A percentile compares a stretch with the other conserved stretches of the same genome.
phyloP scores from a whole-genome alignment of 2,329 filamentous ascomycete genomes.

The Botryosphaeria dothidea region DNA sequence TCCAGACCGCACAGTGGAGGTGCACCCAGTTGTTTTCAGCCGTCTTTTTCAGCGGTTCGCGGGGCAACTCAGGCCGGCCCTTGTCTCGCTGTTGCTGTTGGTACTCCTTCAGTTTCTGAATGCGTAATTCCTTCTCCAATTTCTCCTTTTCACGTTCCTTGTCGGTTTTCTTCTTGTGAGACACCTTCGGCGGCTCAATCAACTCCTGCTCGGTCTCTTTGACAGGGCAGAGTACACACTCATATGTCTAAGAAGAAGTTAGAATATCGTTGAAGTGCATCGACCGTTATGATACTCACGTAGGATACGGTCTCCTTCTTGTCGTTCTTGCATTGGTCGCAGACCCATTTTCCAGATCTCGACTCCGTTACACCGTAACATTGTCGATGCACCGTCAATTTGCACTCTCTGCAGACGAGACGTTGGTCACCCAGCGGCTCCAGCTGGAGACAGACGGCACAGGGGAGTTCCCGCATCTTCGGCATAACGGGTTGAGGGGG shows the following conservation, averaged over 20 bases:
- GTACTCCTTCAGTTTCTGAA: constrained; percentile 79
- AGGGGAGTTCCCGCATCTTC: constrained; percentile 76
- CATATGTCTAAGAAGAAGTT: constrained; percentile 66
- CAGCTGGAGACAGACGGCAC: constrained; percentile 77
- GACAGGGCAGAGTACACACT: constrained; percentile 88
- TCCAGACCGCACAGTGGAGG: constrained; percentile 89
- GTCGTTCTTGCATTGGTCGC: constrained; percentile 95
- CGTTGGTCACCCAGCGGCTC: constrained; percentile 60
- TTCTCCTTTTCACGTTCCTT: constrained; percentile 88
- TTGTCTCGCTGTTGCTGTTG: constrained; percentile 79
- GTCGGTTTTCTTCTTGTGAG: constrained; percentile 86
- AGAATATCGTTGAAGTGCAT: neutral
- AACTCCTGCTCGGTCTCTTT: constrained; percentile 80
- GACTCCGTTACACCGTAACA: constrained; percentile 85
- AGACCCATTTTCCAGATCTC: constrained; percentile 81
- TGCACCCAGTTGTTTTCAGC: constrained; percentile 99
- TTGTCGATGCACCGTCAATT: constrained; percentile 83
- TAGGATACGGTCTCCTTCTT: constrained; percentile 91
- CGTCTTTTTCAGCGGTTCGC: constrained; percentile 90
- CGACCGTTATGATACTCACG: too few species aligned
- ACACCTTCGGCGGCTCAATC: constrained; percentile 76
- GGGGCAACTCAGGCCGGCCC: constrained; percentile 78
- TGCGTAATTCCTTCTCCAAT: constrained; percentile 78
- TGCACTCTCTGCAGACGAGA: constrained; percentile 82
- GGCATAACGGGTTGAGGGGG: constrained; percentile 74